Evolutionary conservation across 2,329 filamentous ascomycete genomes (phyloP).

Genomic region (Alternaria gansuensis): DNA sequence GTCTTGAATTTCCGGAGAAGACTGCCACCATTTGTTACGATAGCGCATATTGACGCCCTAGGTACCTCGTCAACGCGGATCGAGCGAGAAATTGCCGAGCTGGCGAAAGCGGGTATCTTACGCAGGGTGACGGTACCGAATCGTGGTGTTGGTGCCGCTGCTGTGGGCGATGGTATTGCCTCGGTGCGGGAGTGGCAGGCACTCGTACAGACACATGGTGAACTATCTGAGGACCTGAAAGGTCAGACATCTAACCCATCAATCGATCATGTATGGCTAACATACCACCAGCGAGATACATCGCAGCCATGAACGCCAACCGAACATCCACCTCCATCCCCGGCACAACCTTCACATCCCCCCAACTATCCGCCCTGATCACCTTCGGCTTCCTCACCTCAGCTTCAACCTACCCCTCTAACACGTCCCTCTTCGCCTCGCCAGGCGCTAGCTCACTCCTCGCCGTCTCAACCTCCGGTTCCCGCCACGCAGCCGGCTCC

Average conservation of each 20-base stretch:
- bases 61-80: constrained; percentile 69
- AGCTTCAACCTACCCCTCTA: constrained; percentile 45
- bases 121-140: constrained; percentile 71
- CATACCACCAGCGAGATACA: constrained; percentile 57
- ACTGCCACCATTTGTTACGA: constrained; percentile 71
- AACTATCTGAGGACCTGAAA: constrained; percentile 36
- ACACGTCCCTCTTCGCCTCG: constrained; percentile 53
- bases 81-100: constrained; percentile 72
- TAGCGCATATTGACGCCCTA: constrained; percentile 72
- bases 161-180: constrained; percentile 71
- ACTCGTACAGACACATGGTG: constrained; percentile 37
- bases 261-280: constrained; percentile 12
- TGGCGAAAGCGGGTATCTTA: constrained; percentile 66
- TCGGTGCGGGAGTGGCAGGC: constrained; percentile 61
- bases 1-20: constrained; percentile 68
- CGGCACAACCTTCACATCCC: constrained; percentile 53
- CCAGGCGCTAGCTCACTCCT: constrained; percentile 59
- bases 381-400: constrained; percentile 72
- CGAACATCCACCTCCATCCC: constrained; percentile 59
- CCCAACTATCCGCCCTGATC: constrained; percentile 67
- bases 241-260: constrained; percentile 46
- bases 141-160: constrained; percentile 64
- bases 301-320: constrained; percentile 61
- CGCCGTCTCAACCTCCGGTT: constrained; percentile 68
- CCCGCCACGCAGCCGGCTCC: constrained; percentile 72